These are phyloP conservation scores for Cyberlindnera euphorbiae DNA, from an alignment of 805 yeast genomes.

Conservation along the genomic window DNA sequence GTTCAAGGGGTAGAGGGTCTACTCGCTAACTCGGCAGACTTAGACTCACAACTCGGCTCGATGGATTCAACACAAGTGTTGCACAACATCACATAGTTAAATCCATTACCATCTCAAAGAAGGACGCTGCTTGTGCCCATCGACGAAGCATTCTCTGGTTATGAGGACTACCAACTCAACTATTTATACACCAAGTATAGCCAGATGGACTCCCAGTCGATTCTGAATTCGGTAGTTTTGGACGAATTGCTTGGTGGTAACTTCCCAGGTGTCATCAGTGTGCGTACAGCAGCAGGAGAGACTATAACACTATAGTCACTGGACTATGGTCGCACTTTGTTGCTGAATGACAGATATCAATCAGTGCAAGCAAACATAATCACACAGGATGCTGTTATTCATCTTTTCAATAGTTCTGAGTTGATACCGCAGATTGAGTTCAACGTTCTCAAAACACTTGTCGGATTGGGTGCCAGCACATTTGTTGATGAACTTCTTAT, in stretches of 20 bases:
- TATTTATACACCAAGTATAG: conserved; percentile 37
- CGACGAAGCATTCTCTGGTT: conserved; percentile 32
- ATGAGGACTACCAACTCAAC: conserved; percentile 39
- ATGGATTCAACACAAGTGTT: neutral
- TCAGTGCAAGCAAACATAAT: conserved; percentile 38
- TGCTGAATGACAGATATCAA: conserved; percentile 29
- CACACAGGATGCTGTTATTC: conserved; percentile 45
- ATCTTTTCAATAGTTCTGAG: conserved; percentile 36
- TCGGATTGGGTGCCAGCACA: conserved; percentile 53
- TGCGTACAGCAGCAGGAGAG: neutral
- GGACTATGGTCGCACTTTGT: conserved; percentile 31
- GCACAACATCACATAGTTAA: neutral
- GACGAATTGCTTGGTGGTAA: conserved; percentile 44
- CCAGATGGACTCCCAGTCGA: conserved; percentile 21
- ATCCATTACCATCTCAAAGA: conserved; percentile 10
- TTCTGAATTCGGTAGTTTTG: conserved; percentile 33
- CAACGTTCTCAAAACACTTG: conserved; percentile 52
- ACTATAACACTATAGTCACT: conserved; percentile 18
- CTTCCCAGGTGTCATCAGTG: neutral
- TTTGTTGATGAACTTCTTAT: conserved; percentile 70
- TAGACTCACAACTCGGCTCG: too few relatives aligned
- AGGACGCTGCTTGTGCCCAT: conserved; percentile 44
- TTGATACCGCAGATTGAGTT: conserved; percentile 30
- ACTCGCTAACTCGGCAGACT: conserved; percentile 30
- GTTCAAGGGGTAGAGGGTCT: conserved; percentile 58